Base-by-base conservation (phyloP, 495 filamentous ascomycete species). In the Lasiosphaeria miniovina region DNA sequence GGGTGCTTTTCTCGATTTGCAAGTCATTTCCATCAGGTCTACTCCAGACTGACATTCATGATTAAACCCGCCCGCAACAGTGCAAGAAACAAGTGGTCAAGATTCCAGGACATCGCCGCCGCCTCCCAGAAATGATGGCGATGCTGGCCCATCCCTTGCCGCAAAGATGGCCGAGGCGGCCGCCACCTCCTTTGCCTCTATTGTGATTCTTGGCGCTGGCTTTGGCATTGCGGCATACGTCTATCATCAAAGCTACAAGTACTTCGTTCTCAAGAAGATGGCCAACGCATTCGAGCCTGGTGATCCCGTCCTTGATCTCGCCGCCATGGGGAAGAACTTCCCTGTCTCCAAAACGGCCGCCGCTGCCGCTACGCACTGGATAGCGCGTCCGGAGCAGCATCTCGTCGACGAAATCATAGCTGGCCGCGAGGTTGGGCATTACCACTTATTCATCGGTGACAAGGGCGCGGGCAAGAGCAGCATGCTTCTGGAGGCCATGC, bases 381-480 rank as follows among this genome's bases (percentile, higher is more conserved):
- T 97, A 53, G 59, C 82, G 38, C 82, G 92, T 14, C 84, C 88
- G 36, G 91, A 98, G 75, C 94, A 98, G 68, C 65, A 71, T 7
- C 82, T 82, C 52, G 88, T 97, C 56, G 89, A 97, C 68, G 71
- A 66, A 3, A 95, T 98, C 61, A 81, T 98, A 17, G 69, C 80
- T 49, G 94, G 93, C 3, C 62, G 75, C 1, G 75, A 80, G 7
- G 71, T 72, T 2, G 94, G 94, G 9, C 91, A 93, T 65, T 98
- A 98, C 68, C 90, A 92, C 75, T 76, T 98, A 0, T 78, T 98
- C n/a, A 86, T 98, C 52, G 94, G 94, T 17, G 94, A 98, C 67
- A 96, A 98, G 74, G 94, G 94, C 14, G 95, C 91, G 1, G 94
- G 94, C 3, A 98, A 98, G 75, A 92, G 89, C 14, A 92, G 89